Base-by-base conservation (phyloP, 139 green algal genomes). In the Zygnema circumcarinatum region DNA sequence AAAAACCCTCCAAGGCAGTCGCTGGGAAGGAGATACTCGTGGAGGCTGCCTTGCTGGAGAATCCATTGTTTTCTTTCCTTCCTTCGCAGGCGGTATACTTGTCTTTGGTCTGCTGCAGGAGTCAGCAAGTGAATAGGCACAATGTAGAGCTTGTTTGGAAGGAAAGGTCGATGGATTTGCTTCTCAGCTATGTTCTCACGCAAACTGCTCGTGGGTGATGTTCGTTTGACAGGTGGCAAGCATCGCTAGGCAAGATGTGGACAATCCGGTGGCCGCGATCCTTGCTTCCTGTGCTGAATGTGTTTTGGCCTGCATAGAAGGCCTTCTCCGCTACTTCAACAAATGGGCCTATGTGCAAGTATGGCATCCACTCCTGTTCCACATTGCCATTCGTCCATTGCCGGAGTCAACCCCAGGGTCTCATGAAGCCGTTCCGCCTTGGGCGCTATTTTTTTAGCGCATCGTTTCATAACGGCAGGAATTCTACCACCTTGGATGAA, bases 271-370 rank as follows among this genome's bases (percentile, higher is more conserved):
- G 20, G 32, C 16, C 52, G 36, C 36, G 22, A 82, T 89, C 22
- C n/a, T 89, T 33, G 75, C 36, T 32, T 89, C n/a, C 31, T 88
- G 73, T 54, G 72, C 42, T 47, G 31, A 87, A 68, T 89, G 74
- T 62, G 33, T 89, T 32, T 76, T 89, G 11, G 54, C 33, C 38
- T 76, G 47, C 75, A 87, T 89, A 36, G 84, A 89, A 11, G 31
- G 53, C 32, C 31, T 88, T 16, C 47, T 89, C 0, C 53, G 79
- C 11, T 89, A 85, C 84, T 89, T 89, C 74, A 89, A 89, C 76
- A 89, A 89, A 33, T 89, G 52, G 35, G 84, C 84, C 42, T 89
- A 80, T 47, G 68, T 89, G 1, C 83, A 89, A 56, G 83, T 89
- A 38, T 2, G 75, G 38, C 36, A 72, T 72, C 25, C 54, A 29